Evolutionary conservation across 345 rosid genomes (phyloP), one percentile per base, ranked within the genome.

Genomic region (Pugionium dolabratum): DNA sequence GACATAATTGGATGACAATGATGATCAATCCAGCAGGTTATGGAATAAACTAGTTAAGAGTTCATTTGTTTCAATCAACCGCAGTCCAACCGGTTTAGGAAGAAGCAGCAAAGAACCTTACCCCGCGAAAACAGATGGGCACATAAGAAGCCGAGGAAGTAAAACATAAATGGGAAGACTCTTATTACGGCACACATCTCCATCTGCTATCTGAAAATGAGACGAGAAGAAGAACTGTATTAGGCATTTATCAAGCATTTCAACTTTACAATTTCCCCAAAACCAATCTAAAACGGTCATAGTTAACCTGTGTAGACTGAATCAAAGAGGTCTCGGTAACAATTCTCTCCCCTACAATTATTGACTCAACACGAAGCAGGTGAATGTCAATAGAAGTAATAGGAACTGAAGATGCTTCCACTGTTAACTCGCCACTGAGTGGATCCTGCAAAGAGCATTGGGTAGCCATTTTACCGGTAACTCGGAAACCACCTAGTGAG

Each of bases 111-210:
- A 48, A 37, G 29, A 34, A 41, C 72, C 77, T 77, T 69, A 89
- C 98, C 98, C 97, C 3, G 94, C 98, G 25, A 87, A 86, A 70
- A 80, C 54, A n/a, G 97, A 87, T 43, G 94, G 97, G 72, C 92
- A 86, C 66, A 90, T 79, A 66, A 90, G 73, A 72, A 93, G 98
- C 50, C 96, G 96, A 46, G 97, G 98, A 40, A 84, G 86, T 69
- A 88, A 62, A 57, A 86, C 84, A 50, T 93, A 73, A 60, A 93
- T 84, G 28, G 96, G 98, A 62, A 93, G 59, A 56, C 79, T 78
- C 83, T 84, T 73, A 67, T 79, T 77, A 39, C 65, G 85, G 64
- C 84, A 93, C 47, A 93, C 82, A 80, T 93, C 96, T 74, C 97
- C 96, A 79, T 93, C 97, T n/a, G 86, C 90, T 75, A 93, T 79